These are phyloP conservation scores for Neurospora hispaniola DNA, from an alignment of 495 filamentous ascomycete species.

Conservation along the genomic window DNA sequence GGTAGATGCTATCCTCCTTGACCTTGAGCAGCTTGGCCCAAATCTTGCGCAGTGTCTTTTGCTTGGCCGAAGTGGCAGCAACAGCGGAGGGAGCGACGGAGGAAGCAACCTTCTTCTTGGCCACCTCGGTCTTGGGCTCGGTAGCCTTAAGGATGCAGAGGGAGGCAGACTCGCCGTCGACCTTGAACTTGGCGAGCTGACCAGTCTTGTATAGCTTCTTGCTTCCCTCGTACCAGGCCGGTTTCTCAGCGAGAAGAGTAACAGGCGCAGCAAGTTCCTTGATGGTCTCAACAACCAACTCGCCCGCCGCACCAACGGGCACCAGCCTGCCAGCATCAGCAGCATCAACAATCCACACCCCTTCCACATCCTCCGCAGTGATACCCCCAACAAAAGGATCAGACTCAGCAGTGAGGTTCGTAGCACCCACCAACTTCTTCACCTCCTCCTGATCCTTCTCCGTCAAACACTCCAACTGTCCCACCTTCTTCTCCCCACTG, in stretches of 20 bases:
- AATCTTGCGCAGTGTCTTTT: conserved; percentile 23
- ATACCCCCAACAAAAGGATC: conserved; percentile 4
- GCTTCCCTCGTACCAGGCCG: not conserved
- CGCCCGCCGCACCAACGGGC: conserved; percentile 35
- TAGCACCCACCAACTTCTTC: conserved; percentile 1
- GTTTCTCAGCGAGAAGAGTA: not conserved
- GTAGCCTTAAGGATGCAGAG: conserved; percentile 6
- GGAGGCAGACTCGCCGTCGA: conserved; percentile 2
- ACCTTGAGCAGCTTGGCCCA: conserved; percentile 27
- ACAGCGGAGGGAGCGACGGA: conserved; percentile 1
- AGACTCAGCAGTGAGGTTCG: not conserved
- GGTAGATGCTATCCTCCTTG: conserved; percentile 31
- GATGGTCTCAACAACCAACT: conserved; percentile 25
- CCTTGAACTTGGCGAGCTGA: conserved; percentile 20
- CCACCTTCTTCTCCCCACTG: conserved; percentile 12
- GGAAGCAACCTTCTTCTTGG: conserved; percentile 6
- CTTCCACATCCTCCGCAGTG: conserved; percentile 8
- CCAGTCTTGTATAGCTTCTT: conserved; percentile 20
- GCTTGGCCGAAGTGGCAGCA: conserved; percentile 23
- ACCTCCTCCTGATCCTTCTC: conserved; percentile 15
- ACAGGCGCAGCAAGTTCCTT: conserved; percentile 3
- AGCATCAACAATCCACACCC: conserved; percentile 32
- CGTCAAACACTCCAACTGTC: conserved; percentile 17
- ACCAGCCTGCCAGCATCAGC: conserved; percentile 23
- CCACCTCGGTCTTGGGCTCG: not conserved